These are phyloP conservation scores for Quercus alba DNA, from an alignment of 306 rosid genomes.

Conservation along the genomic window DNA sequence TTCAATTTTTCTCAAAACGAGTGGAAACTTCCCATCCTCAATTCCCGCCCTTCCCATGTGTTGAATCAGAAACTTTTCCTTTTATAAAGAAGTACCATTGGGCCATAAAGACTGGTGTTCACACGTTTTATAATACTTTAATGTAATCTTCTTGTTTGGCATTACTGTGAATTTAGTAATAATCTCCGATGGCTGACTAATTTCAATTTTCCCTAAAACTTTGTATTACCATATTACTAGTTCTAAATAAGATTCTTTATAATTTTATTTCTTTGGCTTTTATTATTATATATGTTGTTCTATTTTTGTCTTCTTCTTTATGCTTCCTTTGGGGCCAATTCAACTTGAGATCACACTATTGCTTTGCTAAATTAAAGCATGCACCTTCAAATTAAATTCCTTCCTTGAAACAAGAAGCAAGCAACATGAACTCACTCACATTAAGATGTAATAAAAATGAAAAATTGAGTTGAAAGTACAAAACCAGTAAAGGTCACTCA, in stretches of 20 bases:
- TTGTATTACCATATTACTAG: neutral
- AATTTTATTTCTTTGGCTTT: neutral
- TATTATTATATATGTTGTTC: neutral
- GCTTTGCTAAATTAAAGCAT: neutral
- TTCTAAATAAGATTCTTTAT: neutral
- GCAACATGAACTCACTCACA: slow-evolving; percentile 14
- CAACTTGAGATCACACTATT: neutral
- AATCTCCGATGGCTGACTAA: too few relatives aligned
- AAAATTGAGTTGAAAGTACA: neutral
- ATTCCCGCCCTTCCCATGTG: neutral
- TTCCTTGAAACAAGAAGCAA: slow-evolving; percentile 1
- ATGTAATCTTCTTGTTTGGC: neutral
- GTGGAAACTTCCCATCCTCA: neutral
- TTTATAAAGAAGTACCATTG: neutral
- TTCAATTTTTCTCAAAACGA: neutral
- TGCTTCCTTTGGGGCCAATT: neutral
- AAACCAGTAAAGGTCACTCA: slow-evolving; percentile 9
- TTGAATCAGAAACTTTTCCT: neutral
- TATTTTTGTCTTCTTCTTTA: neutral
- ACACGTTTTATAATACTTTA: neutral
- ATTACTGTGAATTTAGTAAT: neutral
- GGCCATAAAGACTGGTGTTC: neutral
- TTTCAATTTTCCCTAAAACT: neutral
- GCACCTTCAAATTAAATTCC: neutral
- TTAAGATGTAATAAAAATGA: neutral